Conservation (phyloP, 2,329 filamentous ascomycete species). For the Coniochaeta sp. region DNA sequence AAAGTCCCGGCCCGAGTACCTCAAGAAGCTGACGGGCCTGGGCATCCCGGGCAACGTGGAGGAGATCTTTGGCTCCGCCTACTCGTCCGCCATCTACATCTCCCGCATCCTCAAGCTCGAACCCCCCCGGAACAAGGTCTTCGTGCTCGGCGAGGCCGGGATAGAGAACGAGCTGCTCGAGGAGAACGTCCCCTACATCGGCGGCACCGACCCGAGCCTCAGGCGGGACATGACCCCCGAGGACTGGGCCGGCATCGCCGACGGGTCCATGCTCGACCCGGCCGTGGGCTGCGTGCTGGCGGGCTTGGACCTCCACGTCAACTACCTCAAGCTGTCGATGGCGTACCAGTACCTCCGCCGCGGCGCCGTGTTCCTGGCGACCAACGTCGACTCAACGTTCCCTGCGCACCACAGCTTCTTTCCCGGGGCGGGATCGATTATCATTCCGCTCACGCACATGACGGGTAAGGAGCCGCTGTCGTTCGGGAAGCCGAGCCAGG, state of each 20-base stretch:
- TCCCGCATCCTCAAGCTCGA: slow-evolving; percentile 80
- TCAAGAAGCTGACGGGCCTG: slow-evolving; percentile 78
- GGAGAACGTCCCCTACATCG: slow-evolving; percentile 73
- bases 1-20: slow-evolving; percentile 87
- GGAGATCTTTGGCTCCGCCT: slow-evolving; percentile 93
- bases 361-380: slow-evolving; percentile 83
- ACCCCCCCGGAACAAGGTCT: slow-evolving; percentile 82
- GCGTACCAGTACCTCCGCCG: slow-evolving; percentile 80
- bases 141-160: slow-evolving; percentile 82
- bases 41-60: slow-evolving; percentile 75
- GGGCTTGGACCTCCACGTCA: slow-evolving; percentile 89
- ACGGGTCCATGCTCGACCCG: slow-evolving; percentile 69
- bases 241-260: slow-evolving; percentile 74
- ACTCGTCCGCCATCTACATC: slow-evolving; percentile 94
- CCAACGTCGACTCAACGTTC: slow-evolving; percentile 86
- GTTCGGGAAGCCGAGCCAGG: slow-evolving; percentile 91
- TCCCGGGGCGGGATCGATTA: slow-evolving; percentile 81
- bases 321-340: slow-evolving; percentile 84
- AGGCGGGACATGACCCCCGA: slow-evolving; percentile 72
- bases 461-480: slow-evolving; percentile 62
- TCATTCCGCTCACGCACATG: slow-evolving; percentile 71
- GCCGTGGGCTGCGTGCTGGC: slow-evolving; percentile 85
- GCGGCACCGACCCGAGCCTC: slow-evolving; percentile 75
- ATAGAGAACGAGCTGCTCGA: slow-evolving; percentile 82
- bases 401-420: slow-evolving; percentile 79